Conservation (phyloP, 345 rosid species). For the Excoecaria agallocha region DNA sequence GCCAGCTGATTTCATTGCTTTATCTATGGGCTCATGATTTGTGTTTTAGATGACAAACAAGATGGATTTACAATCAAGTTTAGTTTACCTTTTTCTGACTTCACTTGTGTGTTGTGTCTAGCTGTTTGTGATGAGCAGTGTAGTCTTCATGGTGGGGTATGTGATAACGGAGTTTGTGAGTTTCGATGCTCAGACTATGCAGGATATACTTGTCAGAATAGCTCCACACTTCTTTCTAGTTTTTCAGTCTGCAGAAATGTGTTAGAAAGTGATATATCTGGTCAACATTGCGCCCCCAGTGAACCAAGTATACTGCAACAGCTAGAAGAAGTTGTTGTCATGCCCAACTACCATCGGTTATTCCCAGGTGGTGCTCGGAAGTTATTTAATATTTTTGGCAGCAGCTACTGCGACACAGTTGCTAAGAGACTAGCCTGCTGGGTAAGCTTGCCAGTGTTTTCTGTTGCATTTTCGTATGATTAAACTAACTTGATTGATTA, state of each 20-base stretch:
- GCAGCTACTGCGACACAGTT: constrained; percentile 78
- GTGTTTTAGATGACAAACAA: too few relatives aligned
- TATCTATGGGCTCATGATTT: neutral
- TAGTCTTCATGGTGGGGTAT: constrained; percentile 99
- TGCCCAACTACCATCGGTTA: constrained; percentile 87
- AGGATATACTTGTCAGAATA: constrained; percentile 95
- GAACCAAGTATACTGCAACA: constrained; percentile 90
- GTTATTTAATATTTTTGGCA: constrained; percentile 70
- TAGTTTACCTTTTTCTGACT: constrained; percentile 1
- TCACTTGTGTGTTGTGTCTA: constrained; percentile 32
- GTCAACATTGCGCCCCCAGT: constrained; percentile 95
- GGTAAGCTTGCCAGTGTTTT: constrained; percentile 40
- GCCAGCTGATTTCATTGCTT: neutral
- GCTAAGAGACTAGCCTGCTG: constrained; percentile 96
- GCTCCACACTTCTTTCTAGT: constrained; percentile 75
- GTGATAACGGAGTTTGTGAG: constrained; percentile 98
- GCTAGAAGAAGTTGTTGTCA: constrained; percentile 95
- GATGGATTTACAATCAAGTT: neutral
- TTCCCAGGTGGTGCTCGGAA: constrained; percentile 88
- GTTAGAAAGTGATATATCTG: constrained; percentile 63
- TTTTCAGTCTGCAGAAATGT: constrained; percentile 86
- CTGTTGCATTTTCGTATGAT: too few relatives aligned
- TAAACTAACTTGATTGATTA: neutral
- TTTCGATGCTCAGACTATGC: constrained; percentile 99
- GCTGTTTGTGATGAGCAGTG: constrained; percentile 98